phyloP scores from a whole-genome alignment of 345 rosid genomes.

The Eucalyptus polybractea region DNA sequence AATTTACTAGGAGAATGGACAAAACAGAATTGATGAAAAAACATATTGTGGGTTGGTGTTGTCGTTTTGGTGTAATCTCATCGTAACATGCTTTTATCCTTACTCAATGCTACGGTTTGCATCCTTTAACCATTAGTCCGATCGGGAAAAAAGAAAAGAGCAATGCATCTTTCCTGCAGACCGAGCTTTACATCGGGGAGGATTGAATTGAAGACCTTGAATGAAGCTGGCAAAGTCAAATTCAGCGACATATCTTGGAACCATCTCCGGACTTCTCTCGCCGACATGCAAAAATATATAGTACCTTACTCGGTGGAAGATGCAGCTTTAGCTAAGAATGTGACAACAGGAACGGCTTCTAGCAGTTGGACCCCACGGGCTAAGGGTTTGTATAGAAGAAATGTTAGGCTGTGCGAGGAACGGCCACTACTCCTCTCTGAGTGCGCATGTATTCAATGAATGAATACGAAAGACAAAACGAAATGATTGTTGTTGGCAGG shows the following conservation, averaged over 20 bases:
- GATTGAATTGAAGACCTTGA: too few species aligned
- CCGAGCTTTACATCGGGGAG: too few species aligned
- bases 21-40: neutral
- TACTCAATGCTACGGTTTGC: neutral
- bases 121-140: neutral
- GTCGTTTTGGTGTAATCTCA: rapidly evolving
- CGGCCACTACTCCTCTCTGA: neutral
- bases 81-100: neutral
- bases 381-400: neutral
- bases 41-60: neutral
- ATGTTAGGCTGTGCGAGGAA: neutral
- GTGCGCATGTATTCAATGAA: too few species aligned
- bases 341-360: too few species aligned
- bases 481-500: neutral
- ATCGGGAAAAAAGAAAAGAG: too few species aligned
- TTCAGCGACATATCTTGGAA: neutral
- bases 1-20: neutral
- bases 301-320: neutral
- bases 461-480: too few species aligned
- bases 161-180: too few species aligned
- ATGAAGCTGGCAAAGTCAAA: too few species aligned
- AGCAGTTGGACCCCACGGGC: neutral
- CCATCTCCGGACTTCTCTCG: rapidly evolving
- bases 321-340: too few species aligned
- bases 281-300: neutral